Conservation (phyloP, 1,139 yeast genomes). For the Hyphopichia buzzinii region DNA sequence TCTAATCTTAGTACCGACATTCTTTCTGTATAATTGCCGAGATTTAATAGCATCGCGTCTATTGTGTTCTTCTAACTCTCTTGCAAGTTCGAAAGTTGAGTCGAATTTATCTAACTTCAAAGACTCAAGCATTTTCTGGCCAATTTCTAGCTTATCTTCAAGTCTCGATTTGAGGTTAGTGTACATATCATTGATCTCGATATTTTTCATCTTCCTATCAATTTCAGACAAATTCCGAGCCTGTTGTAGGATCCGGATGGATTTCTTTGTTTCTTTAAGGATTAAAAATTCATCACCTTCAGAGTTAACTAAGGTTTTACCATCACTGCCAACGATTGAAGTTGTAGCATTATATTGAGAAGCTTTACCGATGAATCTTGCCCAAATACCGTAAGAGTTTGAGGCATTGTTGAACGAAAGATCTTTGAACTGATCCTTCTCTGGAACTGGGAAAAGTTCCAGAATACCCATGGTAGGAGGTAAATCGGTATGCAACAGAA, state of each 20-base stretch:
- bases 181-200: conserved; percentile 20
- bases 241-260: conserved; percentile 31
- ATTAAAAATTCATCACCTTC: conserved; percentile 44
- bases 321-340: conserved; percentile 7
- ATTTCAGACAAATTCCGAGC: conserved; percentile 9
- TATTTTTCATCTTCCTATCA: conserved; percentile 11
- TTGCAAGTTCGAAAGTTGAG: conserved; percentile 13
- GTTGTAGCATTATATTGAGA: conserved; percentile 23
- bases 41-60: conserved; percentile 16
- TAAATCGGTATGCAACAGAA: conserved; percentile 33
- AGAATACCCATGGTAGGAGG: conserved; percentile 39
- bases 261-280: conserved; percentile 29
- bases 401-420: conserved; percentile 27
- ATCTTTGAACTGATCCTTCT: conserved; percentile 16
- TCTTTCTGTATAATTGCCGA: conserved; percentile 17
- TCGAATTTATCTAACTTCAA: conserved; percentile 14
- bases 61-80: conserved; percentile 15
- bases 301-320: conserved; percentile 29
- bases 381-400: conserved; percentile 36
- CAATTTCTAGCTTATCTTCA: conserved; percentile 26
- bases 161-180: conserved; percentile 26
- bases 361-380: conserved; percentile 42
- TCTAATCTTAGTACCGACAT: conserved; percentile 1
- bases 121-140: conserved; percentile 17
- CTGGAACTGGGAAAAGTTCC: conserved; percentile 12